Evolutionary conservation across 2,329 filamentous ascomycete genomes (phyloP), one percentile per base, ranked within the genome.

Genomic region (Alternaria brassicae): DNA sequence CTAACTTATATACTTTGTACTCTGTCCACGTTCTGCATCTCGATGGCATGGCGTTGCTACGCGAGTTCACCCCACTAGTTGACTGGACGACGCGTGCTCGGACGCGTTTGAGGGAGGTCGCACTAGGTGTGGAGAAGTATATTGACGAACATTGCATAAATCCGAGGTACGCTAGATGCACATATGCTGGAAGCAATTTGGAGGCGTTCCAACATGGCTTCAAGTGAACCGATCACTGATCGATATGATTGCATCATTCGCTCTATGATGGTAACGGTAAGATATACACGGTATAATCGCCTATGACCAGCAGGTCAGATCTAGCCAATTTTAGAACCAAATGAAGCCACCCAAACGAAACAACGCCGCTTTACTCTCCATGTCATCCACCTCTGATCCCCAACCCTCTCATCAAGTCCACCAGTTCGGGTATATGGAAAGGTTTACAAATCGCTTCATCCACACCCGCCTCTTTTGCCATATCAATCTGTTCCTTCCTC

Each of bases 401-500:
- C 21, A 56, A 23, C 30, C 53, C 30, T 30, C 19, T 15, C 23
- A 56, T 47, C 32, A 60, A 47, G 13, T 12, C 45, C n/a, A 51
- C 32, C 15, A 56, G n/a, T 21, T 58, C 55, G 12, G 32, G 28
- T 13, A 73, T 65, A 8, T 67, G 62, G 72, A 93, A 93, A 4
- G 91, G 91, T 72, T 94, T 94, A 7, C 89, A 89, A 39, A 94
- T 89, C 44, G 93, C 86, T 74, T 65, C 62, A 53, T 75, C 70
- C 66, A 73, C 72, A 2, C 72, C 72, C 2, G 70, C 69, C 9
- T 65, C 57, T 41, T 58, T 19, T 39, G 57, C 57, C 47, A 13
- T n/a, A 15, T 52, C 45, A 6, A 72, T 62, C 56, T 75, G 73
- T 52, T 73, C 67, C n/a, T 44, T 54, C 32, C 73, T 59, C n/a